Conservation (phyloP, 2,329 filamentous ascomycete genomes). For the Plectosphaerella plurivora region DNA sequence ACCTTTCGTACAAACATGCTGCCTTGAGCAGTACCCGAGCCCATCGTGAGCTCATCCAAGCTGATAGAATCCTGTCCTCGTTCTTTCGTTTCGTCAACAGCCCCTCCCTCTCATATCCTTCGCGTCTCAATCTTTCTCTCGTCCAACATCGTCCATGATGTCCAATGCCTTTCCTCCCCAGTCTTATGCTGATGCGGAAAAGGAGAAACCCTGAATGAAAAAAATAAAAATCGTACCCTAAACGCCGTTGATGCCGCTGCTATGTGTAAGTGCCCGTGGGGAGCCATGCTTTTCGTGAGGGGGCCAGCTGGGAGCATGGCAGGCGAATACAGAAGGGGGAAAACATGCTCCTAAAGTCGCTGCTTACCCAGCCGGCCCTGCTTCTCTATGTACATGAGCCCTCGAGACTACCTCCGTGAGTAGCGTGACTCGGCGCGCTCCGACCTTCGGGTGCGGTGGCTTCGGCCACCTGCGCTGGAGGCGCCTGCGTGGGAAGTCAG, state of each 20-base stretch:
- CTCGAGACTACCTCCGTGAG: conserved; percentile 20
- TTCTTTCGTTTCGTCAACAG: background rate
- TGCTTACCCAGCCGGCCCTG: conserved; percentile 9
- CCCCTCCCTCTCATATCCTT: background rate
- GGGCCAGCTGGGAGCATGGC: no score
- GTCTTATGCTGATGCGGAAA: background rate
- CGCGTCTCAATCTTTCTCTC: background rate
- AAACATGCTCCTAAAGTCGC: no score
- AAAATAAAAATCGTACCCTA: conserved; percentile 7
- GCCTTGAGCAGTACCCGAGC: no score
- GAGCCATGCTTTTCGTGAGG: no score
- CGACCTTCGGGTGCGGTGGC: conserved; percentile 16
- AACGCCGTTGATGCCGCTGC: conserved; percentile 3
- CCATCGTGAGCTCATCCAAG: no score
- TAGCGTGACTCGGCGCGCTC: conserved; percentile 17
- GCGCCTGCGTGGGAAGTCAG: conserved; percentile 31
- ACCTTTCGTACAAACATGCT: no score
- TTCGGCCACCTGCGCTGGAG: conserved; percentile 40
- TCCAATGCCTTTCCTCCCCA: background rate
- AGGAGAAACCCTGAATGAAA: conserved; percentile 2
- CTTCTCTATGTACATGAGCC: conserved; percentile 6
- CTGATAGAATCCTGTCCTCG: no score
- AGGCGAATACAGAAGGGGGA: no score
- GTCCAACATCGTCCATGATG: background rate
- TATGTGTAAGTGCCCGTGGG: background rate